Base-by-base conservation (phyloP, 768 basidiomycete genomes). In the Suillus spraguei region DNA sequence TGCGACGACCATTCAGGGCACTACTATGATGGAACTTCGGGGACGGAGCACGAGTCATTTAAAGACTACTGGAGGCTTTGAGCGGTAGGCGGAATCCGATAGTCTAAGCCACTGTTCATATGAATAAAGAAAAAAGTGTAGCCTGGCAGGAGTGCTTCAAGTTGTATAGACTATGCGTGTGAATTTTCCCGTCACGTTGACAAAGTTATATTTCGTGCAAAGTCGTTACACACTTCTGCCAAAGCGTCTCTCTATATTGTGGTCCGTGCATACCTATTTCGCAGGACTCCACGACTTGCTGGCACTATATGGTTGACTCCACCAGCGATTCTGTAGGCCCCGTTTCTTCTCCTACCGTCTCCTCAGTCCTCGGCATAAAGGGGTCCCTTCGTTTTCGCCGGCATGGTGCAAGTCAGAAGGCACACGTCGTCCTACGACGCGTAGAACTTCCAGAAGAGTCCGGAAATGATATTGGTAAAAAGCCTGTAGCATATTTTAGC, bases 361-460 rank as follows among this genome's bases (percentile, higher is more conserved):
- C 83, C 46, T 83, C 88, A 52, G 68, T 87, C 64, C 81, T 91
- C 60, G 88, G 87, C 65, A 76, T 90, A 70, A 85, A 85, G 74
- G 85, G 84, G 46, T 71, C 77, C 58, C 77, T 90, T 69, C 88
- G 87, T 69, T 83, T 91, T 76, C 83, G 86, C 66, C 84, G 81
- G 66, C 88, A 90, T 81, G 83, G 85, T 32, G 82, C 83, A 66
- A 85, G 80, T 61, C 86, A 87, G 69, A 90, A 89, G 72, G 82
- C 89, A 33, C 89, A 91, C 75, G 81, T 88, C 66, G 77, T 90
- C 66, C 74, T 91, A 50, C 81, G 85, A 78, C 87, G 88, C 74
- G 87, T 87, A 66, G 80, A 80, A 65, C 61, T 77, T 22, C 72
- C 81, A 14, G 82, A 83, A 33, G 79, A 83, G 67, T 76, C 82